phyloP scores from a whole-genome alignment of 257 asterid species.

The Primulina huaijiensis region DNA sequence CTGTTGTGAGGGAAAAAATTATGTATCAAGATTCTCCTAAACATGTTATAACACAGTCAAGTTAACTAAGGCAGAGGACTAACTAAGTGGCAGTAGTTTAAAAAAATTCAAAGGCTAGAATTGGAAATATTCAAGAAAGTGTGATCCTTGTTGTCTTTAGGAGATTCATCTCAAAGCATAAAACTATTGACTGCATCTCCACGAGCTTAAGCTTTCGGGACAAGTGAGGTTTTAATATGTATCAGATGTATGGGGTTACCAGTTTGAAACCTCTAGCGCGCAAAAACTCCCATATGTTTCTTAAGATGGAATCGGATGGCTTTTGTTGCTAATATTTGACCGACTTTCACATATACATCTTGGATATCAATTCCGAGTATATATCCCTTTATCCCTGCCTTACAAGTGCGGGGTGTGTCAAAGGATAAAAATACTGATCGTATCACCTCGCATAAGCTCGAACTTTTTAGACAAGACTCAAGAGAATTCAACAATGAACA shows the following conservation, averaged over 20 bases:
- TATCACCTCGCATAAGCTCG: not conserved
- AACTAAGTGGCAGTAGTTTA: too few relatives aligned
- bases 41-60: not conserved
- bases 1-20: not conserved
- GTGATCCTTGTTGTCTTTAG: not conserved
- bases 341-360: not conserved
- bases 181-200: not conserved
- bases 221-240: not conserved
- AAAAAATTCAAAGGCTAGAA: too few relatives aligned
- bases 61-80: not conserved
- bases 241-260: not conserved
- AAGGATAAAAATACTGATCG: not conserved
- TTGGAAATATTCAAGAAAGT: not conserved
- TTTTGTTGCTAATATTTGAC: not conserved
- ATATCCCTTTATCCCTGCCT: not conserved
- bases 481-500: too few relatives aligned
- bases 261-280: not conserved
- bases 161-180: not conserved
- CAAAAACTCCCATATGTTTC: not conserved
- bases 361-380: not conserved
- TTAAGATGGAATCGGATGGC: not conserved
- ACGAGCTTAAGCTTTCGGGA: not conserved
- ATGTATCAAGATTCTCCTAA: not conserved
- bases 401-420: not conserved
- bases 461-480: not conserved